Conservation (phyloP, 352 stramenopile genomes). For the Globisporangium carolinianum region DNA sequence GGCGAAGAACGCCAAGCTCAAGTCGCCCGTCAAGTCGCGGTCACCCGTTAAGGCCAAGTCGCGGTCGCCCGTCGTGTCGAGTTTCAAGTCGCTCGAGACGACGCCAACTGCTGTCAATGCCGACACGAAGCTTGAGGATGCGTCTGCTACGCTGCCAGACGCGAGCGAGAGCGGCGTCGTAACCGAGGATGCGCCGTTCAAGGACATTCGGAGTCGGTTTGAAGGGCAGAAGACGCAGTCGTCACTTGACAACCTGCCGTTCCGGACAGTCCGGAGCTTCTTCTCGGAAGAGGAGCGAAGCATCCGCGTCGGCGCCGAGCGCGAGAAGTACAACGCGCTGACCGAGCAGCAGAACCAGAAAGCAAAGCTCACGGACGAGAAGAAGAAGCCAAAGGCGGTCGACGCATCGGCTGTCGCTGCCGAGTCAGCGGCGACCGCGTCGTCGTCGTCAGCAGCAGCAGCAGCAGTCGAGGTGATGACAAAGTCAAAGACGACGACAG, state of each 20-base stretch:
- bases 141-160: background rate
- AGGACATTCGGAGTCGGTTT: constrained; percentile 43
- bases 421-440: too few species aligned
- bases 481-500: background rate
- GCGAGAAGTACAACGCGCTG: constrained; percentile 44
- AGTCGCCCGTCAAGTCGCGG: background rate
- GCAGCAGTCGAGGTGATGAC: background rate
- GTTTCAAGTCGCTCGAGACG: background rate
- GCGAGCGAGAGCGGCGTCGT: background rate
- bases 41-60: background rate
- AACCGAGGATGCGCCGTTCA: constrained; percentile 21
- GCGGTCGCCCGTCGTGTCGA: too few species aligned
- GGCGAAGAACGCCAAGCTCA: constrained; percentile 12
- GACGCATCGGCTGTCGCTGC: too few species aligned
- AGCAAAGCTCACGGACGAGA: constrained; percentile 14
- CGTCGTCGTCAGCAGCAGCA: too few species aligned
- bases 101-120: background rate
- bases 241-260: constrained; percentile 33
- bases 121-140: too few species aligned
- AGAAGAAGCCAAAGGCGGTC: constrained; percentile 2
- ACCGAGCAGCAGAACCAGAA: constrained; percentile 35
- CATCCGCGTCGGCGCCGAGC: constrained; percentile 36
- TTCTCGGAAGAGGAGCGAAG: constrained; percentile 40
- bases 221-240: constrained; percentile 51
- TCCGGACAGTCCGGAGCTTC: constrained; percentile 47